A percentile compares a stretch with the other conserved stretches of the same genome.
phyloP scores from a whole-genome alignment of 1,284 basidiomycete species.

The Rhodofomes roseus region DNA sequence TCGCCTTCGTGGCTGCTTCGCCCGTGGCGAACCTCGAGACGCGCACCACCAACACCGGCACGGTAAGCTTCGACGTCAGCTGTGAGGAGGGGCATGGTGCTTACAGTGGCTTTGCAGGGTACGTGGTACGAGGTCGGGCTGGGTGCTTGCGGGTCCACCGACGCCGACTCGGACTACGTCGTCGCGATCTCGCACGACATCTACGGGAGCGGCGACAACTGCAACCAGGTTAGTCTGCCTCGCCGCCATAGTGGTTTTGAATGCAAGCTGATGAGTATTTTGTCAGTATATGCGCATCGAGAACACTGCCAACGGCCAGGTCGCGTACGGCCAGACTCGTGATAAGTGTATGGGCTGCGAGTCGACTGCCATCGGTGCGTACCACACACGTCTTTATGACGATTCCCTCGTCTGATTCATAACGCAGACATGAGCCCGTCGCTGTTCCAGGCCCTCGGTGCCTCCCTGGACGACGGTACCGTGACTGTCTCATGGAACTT shows the following conservation, averaged over 20 bases:
- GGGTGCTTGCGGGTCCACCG: constrained; percentile 35
- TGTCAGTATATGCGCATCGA: constrained; percentile 27
- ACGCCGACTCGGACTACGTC: constrained; percentile 32
- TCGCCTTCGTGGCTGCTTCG: not conserved
- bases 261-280: constrained; percentile 15
- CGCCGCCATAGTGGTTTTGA: not conserved
- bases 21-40: not conserved
- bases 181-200: constrained; percentile 34
- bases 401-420: not conserved
- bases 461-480: constrained; percentile 12
- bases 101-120: constrained; percentile 25
- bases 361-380: constrained; percentile 29
- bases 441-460: constrained; percentile 18
- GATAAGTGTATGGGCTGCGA: constrained; percentile 35
- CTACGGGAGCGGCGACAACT: constrained; percentile 34
- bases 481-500: constrained; percentile 17
- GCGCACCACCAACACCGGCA: not conserved
- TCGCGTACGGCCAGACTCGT: constrained; percentile 27
- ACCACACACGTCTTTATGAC: not conserved
- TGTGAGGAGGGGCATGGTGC: too few species aligned
- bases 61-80: not conserved
- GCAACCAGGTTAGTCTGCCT: constrained; percentile 23
- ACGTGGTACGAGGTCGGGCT: constrained; percentile 40
- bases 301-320: constrained; percentile 31
- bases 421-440: constrained; percentile 18